Evolutionary conservation across 257 asterid genomes (phyloP), one percentile per base, ranked within the genome.

Genomic region (Jacaranda mimosifolia): DNA sequence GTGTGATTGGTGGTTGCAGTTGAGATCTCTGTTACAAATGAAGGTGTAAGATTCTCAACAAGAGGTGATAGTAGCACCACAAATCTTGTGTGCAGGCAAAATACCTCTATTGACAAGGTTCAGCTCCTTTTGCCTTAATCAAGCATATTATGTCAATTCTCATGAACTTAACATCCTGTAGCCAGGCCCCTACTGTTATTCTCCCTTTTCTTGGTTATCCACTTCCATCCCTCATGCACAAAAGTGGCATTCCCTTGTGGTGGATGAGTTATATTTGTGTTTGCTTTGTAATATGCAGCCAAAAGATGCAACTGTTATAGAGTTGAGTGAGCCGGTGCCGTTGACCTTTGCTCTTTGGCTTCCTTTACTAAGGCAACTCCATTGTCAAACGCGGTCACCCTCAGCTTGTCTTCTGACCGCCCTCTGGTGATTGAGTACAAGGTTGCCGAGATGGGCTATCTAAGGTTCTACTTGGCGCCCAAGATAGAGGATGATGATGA

Each of bases 371-470:
- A 89, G 86, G 97, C 97, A 9, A 85, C 86, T 11, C 93, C 97
- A 1, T 68, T 94, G 75, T 94, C 98, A 0, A 86, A 66, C 87
- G 84, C 91, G 0, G 97, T 92, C 36, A 90, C 97, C 74, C 65
- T 94, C 67, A 88, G 96, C 85, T 70, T 94, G 86, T 90, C 97
- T 39, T 84, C 97, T 0, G 97, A 94, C 83, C 96, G 89, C 46
- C 98, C 98, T 1, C 93, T 91, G 43, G 97, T 90, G 84, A 94
- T 94, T 1, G 98, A 94, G 85, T 92, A 92, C 89, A 94, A 94
- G 92, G 84, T 94, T 83, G 98, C 97, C 1, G 97, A 94, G 80
- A 92, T 92, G 97, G 98, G 97, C n/a, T 87, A 92, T 74, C 67
- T 94, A 32, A 87, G 97, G 68, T 94, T 86, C 79, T 92, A 92